A percentile compares a stretch with the other conserved stretches of the same genome.
Conservation (phyloP, 1,139 yeast species). For the Tardiomyces digboiensis region DNA sequence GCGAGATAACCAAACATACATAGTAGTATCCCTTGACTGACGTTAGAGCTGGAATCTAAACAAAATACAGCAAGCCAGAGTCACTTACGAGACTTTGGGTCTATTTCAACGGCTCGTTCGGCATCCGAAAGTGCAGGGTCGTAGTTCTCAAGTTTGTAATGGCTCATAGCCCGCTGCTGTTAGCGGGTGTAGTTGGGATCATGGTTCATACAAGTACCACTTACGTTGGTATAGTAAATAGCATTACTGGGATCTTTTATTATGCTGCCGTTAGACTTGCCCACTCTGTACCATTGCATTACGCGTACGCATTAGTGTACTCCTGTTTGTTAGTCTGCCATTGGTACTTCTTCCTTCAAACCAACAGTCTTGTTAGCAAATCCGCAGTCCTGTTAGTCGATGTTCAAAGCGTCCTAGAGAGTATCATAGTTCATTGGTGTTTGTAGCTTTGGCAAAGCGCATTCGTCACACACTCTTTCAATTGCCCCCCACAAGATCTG, state of each 20-base stretch:
- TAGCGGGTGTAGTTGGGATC: too few relatives aligned
- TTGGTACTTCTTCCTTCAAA: too few relatives aligned
- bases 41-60: too few relatives aligned
- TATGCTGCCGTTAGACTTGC: not conserved
- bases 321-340: slow-evolving; percentile 19
- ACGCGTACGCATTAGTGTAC: slow-evolving; percentile 2
- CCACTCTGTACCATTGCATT: not conserved
- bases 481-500: too few relatives aligned
- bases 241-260: slow-evolving; percentile 1
- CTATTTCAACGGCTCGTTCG: slow-evolving; percentile 15
- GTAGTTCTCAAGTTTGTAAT: slow-evolving; percentile 34
- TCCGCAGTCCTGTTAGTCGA: too few relatives aligned
- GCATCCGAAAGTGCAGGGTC: slow-evolving; percentile 16
- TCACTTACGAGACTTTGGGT: not conserved
- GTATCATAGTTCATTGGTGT: too few relatives aligned
- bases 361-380: too few relatives aligned
- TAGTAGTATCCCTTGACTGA: slow-evolving; percentile 24
- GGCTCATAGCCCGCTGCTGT: slow-evolving; percentile 1
- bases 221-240: not conserved
- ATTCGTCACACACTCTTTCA: too few relatives aligned
- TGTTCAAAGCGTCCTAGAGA: too few relatives aligned
- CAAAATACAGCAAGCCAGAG: slow-evolving; percentile 8
- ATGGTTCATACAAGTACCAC: too few relatives aligned
- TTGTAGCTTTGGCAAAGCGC: too few relatives aligned
- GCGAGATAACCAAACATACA: slow-evolving; percentile 7